These are phyloP conservation scores for Medicago arabica DNA, from an alignment of 306 rosid species.

Conservation along the genomic window DNA sequence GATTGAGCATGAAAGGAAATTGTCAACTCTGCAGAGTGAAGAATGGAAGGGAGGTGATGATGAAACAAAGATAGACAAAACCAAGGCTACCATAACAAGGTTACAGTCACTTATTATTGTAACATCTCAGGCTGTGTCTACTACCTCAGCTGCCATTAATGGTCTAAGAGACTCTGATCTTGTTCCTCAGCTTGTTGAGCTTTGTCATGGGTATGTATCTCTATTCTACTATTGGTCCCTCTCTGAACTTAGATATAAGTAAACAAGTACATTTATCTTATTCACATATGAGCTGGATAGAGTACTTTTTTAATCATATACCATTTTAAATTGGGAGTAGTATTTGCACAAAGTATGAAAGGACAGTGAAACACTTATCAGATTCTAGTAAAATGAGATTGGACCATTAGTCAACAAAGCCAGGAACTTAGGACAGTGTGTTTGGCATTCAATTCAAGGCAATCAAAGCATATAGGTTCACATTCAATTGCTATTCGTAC, in stretches of 20 bases:
- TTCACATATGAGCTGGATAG: too few relatives aligned
- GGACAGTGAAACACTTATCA: neutral
- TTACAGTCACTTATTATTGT: constrained; percentile 86
- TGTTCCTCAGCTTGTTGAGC: constrained; percentile 92
- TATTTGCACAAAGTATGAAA: neutral
- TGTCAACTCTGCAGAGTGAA: constrained; percentile 76
- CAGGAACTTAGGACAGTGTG: constrained; percentile 12
- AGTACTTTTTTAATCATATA: too few relatives aligned
- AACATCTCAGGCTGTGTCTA: constrained; percentile 92
- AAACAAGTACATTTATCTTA: too few relatives aligned
- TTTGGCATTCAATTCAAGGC: constrained; percentile 23
- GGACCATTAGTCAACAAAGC: constrained; percentile 24
- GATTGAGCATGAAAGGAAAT: constrained; percentile 87
- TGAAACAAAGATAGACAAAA: constrained; percentile 77
- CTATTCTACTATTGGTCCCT: constrained; percentile 8
- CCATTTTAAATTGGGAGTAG: too few relatives aligned
- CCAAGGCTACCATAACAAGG: constrained; percentile 80
- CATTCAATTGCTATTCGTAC: constrained; percentile 25
- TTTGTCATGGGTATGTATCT: constrained; percentile 79
- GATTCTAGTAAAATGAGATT: too few relatives aligned
- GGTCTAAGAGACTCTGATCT: constrained; percentile 86
- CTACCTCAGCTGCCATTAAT: constrained; percentile 85
- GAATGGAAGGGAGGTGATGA: constrained; percentile 90
- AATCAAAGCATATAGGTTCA: constrained; percentile 25
- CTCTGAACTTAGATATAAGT: too few relatives aligned